Evolutionary conservation across 2,329 filamentous ascomycete species (phyloP).

Genomic region (Paraphaeosphaeria minitans): DNA sequence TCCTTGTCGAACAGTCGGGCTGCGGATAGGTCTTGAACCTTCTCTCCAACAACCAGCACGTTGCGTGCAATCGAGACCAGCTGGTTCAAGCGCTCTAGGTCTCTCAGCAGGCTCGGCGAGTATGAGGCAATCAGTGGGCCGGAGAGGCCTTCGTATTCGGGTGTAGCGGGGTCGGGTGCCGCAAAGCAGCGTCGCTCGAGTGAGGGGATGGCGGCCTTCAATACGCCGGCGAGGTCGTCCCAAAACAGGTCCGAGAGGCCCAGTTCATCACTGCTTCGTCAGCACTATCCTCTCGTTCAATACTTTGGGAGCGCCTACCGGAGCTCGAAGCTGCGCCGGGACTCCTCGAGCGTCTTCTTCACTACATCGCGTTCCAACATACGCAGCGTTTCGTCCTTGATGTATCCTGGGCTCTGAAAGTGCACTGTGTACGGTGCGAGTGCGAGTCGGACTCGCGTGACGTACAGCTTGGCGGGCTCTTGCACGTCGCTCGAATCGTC

Average conservation of each 20-base stretch:
- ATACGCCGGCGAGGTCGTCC: conserved; percentile 62
- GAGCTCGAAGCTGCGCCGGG: conserved; percentile 61
- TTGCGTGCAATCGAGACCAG: conserved; percentile 67
- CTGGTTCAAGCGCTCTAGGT: conserved; percentile 67
- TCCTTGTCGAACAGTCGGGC: conserved; percentile 65
- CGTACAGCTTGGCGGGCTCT: conserved; percentile 40
- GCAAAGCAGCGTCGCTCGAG: conserved; percentile 67
- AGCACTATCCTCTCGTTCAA: neutral
- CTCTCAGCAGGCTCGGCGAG: conserved; percentile 63
- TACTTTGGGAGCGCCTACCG: conserved; percentile 45
- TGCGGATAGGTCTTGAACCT: conserved; percentile 67
- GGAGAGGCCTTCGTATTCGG: conserved; percentile 63
- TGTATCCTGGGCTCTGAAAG: conserved; percentile 64
- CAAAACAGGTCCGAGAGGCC: conserved; percentile 63
- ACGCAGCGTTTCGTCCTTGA: conserved; percentile 63
- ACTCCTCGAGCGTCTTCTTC: conserved; percentile 65
- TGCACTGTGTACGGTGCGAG: conserved; percentile 60
- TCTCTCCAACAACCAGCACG: conserved; percentile 64
- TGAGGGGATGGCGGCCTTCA: conserved; percentile 65
- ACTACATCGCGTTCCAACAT: conserved; percentile 60
- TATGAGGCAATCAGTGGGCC: conserved; percentile 66
- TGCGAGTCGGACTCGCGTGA: conserved; percentile 53
- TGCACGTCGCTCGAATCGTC: conserved; percentile 23
- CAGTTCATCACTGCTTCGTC: conserved; percentile 56
- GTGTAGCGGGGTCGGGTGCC: conserved; percentile 60